A percentile compares a stretch with the other conserved stretches of the same genome.
These are phyloP conservation scores for Primulina huaijiensis DNA, from an alignment of 257 asterid species.

Conservation along the genomic window DNA sequence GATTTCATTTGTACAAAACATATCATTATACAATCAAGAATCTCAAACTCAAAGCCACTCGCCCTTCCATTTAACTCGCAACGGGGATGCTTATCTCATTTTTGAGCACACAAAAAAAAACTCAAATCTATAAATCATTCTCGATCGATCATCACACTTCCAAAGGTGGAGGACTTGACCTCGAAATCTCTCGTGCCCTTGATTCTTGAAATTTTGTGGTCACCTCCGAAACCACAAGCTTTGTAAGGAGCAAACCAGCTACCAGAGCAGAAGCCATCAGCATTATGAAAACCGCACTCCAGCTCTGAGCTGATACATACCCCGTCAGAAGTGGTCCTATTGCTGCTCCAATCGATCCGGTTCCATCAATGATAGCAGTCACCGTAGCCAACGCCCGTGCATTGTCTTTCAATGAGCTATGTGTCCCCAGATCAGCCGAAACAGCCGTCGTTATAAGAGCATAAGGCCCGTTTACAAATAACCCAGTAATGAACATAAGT, in stretches of 20 bases:
- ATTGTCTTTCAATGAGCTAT: slow-evolving; percentile 82
- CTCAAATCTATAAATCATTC: slow-evolving; percentile 21
- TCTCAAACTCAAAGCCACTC: neutral
- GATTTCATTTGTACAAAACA: neutral
- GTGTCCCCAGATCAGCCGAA: slow-evolving; percentile 97
- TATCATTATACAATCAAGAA: neutral
- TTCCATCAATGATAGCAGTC: slow-evolving; percentile 92
- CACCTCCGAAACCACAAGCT: slow-evolving; percentile 85
- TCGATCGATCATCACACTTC: slow-evolving; percentile 58
- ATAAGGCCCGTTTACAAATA: slow-evolving; percentile 90
- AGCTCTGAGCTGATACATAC: slow-evolving; percentile 77
- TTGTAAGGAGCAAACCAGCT: slow-evolving; percentile 80
- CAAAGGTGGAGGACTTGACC: slow-evolving; percentile 30
- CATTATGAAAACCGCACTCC: slow-evolving; percentile 89
- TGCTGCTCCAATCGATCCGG: slow-evolving; percentile 98
- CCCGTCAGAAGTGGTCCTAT: slow-evolving; percentile 90
- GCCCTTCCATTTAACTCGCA: neutral
- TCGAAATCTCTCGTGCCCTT: slow-evolving; percentile 27
- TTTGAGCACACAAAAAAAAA: neutral
- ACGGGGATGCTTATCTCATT: neutral
- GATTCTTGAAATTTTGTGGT: slow-evolving; percentile 55
- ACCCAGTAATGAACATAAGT: slow-evolving; percentile 78
- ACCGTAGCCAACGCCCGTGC: slow-evolving; percentile 89
- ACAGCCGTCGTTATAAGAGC: slow-evolving; percentile 97
- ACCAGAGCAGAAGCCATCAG: slow-evolving; percentile 81